Percentiles rank a stretch among this genome's conserved stretches.
phyloP scores from a whole-genome alignment of 2,329 filamentous ascomycete genomes.

The Aspergillus viridinutans region DNA sequence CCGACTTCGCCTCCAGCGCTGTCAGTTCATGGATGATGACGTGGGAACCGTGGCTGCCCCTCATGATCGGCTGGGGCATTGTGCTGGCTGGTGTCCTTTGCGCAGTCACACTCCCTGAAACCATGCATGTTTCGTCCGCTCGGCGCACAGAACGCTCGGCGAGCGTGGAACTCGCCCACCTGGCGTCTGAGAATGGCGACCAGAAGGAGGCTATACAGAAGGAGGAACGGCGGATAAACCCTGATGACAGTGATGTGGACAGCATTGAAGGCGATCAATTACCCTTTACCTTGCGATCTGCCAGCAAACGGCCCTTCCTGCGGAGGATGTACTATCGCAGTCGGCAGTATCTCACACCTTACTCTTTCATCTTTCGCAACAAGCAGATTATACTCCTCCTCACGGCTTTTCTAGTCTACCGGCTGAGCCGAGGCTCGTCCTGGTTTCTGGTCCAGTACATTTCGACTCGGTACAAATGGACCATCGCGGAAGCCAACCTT shows the following conservation, averaged over 20 bases:
- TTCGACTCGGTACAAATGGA: conserved; percentile 49
- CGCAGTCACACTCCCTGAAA: conserved; percentile 36
- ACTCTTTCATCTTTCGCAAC: conserved; percentile 38
- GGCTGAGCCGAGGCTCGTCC: conserved; percentile 46
- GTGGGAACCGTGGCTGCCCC: conserved; percentile 38
- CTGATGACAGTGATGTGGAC: conserved; percentile 10
- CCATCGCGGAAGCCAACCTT: conserved; percentile 41
- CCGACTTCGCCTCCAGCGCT: conserved; percentile 37
- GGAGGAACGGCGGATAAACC: conserved; percentile 16
- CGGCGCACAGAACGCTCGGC: conserved; percentile 3
- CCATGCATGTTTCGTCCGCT: conserved; percentile 28
- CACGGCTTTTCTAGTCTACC: conserved; percentile 46
- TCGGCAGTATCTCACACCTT: conserved; percentile 32
- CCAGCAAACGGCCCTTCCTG: conserved; percentile 10
- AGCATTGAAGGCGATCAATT: conserved; percentile 13
- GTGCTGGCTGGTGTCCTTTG: conserved; percentile 31
- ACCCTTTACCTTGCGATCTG: conserved; percentile 5
- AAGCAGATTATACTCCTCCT: conserved; percentile 42
- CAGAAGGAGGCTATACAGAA: conserved; percentile 12
- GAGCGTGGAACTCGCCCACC: conserved; percentile 28
- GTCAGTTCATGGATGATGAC: conserved; percentile 40
- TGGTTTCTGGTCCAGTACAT: conserved; percentile 50
- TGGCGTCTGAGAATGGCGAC: conserved; percentile 16
- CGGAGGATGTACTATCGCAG: conserved; percentile 14
- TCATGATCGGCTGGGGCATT: conserved; percentile 34